Percentiles rank a stretch among this genome's conserved stretches.
These are phyloP conservation scores for Murraya paniculata DNA, from an alignment of 345 rosid genomes.

Conservation along the genomic window DNA sequence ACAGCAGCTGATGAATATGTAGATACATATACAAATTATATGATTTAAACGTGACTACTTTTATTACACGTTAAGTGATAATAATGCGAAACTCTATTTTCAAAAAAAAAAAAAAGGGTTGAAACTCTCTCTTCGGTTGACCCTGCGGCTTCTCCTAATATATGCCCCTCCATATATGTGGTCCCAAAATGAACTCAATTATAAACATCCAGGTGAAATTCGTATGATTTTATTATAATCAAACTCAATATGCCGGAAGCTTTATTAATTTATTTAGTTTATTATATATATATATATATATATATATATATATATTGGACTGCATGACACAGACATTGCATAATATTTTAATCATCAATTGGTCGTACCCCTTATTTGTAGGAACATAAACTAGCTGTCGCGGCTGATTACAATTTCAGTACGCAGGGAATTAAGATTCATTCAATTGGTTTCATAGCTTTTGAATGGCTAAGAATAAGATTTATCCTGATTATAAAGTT, in stretches of 20 bases:
- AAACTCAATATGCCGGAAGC: no score
- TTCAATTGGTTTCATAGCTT: not conserved
- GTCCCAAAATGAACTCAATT: not conserved
- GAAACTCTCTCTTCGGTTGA: not conserved
- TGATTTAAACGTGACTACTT: not conserved
- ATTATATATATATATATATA: no score
- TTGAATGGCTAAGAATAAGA: conserved; percentile 29
- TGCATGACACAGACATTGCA: not conserved
- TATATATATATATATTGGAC: not conserved
- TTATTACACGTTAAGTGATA: not conserved
- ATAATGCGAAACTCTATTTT: not conserved
- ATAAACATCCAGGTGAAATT: not conserved
- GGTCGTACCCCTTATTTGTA: not conserved
- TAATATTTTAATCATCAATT: not conserved
- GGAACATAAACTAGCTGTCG: not conserved
- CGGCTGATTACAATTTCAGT: not conserved
- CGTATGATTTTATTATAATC: not conserved
- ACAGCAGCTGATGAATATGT: not conserved
- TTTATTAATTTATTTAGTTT: not conserved
- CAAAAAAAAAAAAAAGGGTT: not conserved
- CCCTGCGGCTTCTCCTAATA: not conserved
- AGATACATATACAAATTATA: not conserved
- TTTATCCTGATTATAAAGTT: conserved; percentile 10
- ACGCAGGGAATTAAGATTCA: not conserved
- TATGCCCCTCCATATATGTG: not conserved